Base-by-base conservation (phyloP, 768 basidiomycete species). In the Lactifluus subvellereus region DNA sequence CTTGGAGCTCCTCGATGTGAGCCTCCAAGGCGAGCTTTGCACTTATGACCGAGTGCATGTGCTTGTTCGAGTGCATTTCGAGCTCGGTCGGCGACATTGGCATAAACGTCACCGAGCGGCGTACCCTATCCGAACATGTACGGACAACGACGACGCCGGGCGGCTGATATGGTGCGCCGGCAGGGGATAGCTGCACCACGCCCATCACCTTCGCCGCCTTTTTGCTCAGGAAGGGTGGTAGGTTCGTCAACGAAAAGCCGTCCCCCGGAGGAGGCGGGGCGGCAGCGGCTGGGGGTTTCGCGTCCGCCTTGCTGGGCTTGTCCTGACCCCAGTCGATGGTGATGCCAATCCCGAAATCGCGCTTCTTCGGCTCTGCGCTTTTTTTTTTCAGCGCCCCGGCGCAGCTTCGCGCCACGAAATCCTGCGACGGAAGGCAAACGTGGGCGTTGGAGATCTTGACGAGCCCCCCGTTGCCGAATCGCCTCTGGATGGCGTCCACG, bases 21-120 rank as follows among this genome's bases (percentile, higher is more conserved):
- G 82, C 82, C 6, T 66, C 70, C 10, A 91, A 74, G 4, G 87
- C 85, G 40, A 77, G 76, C 68, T 83, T 82, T 69, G 83, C 86
- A 35, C 82, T 82, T 30, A 91, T 75, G 3, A 91, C 71, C 6
- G 79, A 78, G 69, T 90, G 85, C 54, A 89, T 73, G 69, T 85
- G 79, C 73, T 84, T 87, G 74, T 84, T 85, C n/a, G 83, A 79
- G 68, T 89, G 85, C 84, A 87, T 84, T 74, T 90, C 88, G 38
- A 90, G 75, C 69, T 88, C 87, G 3, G 72, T 69, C 27, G 87
- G 78, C 0, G 77, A 59, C 67, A 86, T 74, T 1, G 85, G 80
- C 51, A 89, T 75, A 71, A 86, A 87, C 6, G 80, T 82, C 30
- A 78, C 74, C 7, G 82, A 84, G 78, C 76, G 82, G 38, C 47